Base-by-base conservation (phyloP, 305 asterid species). In the Fraxinus latifolia region DNA sequence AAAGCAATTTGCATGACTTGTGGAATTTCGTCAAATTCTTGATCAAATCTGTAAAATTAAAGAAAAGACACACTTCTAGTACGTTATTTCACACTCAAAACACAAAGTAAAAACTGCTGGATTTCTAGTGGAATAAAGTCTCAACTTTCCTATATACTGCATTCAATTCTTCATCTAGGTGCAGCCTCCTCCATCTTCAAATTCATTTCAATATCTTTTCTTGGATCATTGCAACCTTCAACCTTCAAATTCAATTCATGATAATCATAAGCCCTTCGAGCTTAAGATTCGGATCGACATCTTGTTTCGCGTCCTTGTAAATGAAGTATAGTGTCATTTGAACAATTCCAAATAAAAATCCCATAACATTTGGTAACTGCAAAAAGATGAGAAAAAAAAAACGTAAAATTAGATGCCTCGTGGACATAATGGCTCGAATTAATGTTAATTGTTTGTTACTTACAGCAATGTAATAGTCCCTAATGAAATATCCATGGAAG, bases 401-500 rank as follows among this genome's bases (percentile, higher is more conserved):
- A 12, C 0, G n/a, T 2, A 44, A 2, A 44, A 44, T 44, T 44
- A 44, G 25, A n/a, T 6, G 77, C 6, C 17, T n/a, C 3, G 6
- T 0, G 7, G 19, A 4, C 15, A 50, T 34, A 5, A 34, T 15
- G 60, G 60, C 7, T 50, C 2, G 0, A 71, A 15, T 31, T 17
- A 53, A 8, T 12, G 58, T 21, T 3, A 74, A 27, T 44, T 76
- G 3, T 76, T 76, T 50, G 9, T 7, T 12, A 44, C 94, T 87
- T 84, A 93, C 97, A 5, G 97, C 97, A 81, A 93, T 91, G 71
- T 85, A 93, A 75, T 70, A 90, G 84, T 93, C 97, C 21, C 71
- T 82, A 2, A 88, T 17, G 85, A 90, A 91, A 81, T 89, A 88
- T 4, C 97, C 95, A 76, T 93, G 89, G 87, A 91, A 90, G 81